Evolutionary conservation across 768 basidiomycete genomes (phyloP), one percentile per base, ranked within the genome.

Genomic region (Tulasnella sp.): DNA sequence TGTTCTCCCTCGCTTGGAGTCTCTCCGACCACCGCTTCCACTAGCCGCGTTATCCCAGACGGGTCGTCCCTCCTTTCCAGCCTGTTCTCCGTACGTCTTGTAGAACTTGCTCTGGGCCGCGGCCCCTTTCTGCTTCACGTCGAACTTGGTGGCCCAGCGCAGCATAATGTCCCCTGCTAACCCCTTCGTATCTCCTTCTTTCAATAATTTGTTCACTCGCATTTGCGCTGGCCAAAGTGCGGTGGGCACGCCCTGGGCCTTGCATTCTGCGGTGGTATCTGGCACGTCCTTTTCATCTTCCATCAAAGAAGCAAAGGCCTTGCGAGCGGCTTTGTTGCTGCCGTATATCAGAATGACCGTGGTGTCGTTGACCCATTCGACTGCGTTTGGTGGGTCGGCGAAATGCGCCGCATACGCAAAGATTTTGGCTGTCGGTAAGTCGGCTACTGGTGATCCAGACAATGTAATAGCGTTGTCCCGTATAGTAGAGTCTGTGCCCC

Each of bases 311-410:
- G 77, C n/a, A 74, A 67, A 80, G 42, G 79, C 81, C 32, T 48
- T 76, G 37, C 77, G 81, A 87, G 93, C 93, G 15, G 86, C 83
- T 48, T 84, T 79, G 73, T 87, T 89, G 51, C 88, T 87, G 40
- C 87, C 84, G 82, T 93, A 95, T 61, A 95, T 91, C 73, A 95
- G 85, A 4, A 95, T 88, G 81, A 93, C 94, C 35, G 92, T 93
- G 32, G 86, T 91, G 84, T 95, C 94, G 83, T 94, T 90, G 26
- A 95, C 88, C 94, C 94, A 95, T 85, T 95, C 94, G 10, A 95
- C 85, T 10, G 88, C 93, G 40, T 93, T 87, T 0, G 93, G 93
- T 0, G 90, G 87, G 70, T 77, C 76, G 20, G 92, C 91, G 81
- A 92, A 93, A 81, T 94, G 91, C 1, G 90, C 91, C 42, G 91